Conservation (phyloP, 2,329 filamentous ascomycete species). For the Microdochium paspali region DNA sequence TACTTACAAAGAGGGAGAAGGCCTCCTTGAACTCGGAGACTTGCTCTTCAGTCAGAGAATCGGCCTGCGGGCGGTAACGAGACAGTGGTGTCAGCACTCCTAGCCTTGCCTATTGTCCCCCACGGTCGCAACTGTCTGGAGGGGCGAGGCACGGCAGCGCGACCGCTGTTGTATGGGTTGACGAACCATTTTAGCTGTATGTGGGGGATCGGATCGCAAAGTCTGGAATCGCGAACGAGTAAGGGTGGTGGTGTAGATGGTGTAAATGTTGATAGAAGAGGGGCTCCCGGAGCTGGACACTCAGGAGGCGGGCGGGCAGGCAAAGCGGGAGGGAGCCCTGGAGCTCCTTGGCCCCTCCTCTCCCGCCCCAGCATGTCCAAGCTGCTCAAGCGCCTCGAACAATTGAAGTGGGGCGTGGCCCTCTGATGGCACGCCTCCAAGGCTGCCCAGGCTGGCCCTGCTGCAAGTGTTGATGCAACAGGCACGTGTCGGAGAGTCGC, state of each 20-base stretch:
- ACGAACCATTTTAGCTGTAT: neutral
- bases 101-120: neutral
- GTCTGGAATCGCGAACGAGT: neutral
- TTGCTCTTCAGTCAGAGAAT: constrained; percentile 98
- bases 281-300: neutral
- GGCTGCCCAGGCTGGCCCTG: neutral
- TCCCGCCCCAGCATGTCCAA: neutral
- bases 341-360: neutral
- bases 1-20: constrained; percentile 97
- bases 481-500: too few relatives aligned
- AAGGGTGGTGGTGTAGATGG: neutral
- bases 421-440: too few relatives aligned
- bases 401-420: neutral
- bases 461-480: too few relatives aligned
- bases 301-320: neutral
- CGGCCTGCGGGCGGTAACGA: constrained; percentile 52
- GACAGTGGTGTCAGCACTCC: neutral
- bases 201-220: neutral
- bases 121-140: neutral
- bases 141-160: neutral
- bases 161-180: neutral
- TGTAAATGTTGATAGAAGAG: neutral
- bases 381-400: neutral
- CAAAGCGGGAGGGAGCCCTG: neutral
- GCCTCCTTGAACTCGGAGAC: constrained; percentile 99